Evolutionary conservation across 108 stramenopile species (phyloP).

Genomic region (Cyclotella atomus): DNA sequence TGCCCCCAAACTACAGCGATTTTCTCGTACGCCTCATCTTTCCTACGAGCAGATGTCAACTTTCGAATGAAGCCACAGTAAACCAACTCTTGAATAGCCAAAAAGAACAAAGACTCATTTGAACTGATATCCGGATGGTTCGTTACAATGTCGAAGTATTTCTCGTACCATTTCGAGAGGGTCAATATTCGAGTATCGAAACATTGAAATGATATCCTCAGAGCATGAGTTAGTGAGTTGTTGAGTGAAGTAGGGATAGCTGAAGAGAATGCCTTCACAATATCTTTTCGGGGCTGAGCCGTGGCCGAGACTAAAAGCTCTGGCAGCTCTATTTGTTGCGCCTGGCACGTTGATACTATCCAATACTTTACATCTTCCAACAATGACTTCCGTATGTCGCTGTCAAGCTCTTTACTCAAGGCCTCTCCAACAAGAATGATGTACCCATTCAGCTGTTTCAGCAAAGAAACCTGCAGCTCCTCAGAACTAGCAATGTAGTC

Average conservation of each 20-base stretch:
- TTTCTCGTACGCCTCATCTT: conserved; percentile 49
- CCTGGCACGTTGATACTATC: conserved; percentile 6
- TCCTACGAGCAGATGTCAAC: conserved; percentile 29
- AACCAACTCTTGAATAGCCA: conserved; percentile 39
- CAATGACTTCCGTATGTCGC: conserved; percentile 13
- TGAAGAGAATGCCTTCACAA: conserved; percentile 29
- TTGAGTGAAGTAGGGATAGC: neutral
- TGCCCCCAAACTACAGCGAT: conserved; percentile 44
- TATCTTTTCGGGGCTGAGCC: conserved; percentile 44
- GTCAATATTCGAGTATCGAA: conserved; percentile 41
- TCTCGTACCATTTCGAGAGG: conserved; percentile 44
- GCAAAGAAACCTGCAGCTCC: neutral
- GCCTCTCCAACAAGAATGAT: conserved; percentile 32
- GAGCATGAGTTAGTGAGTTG: conserved; percentile 18
- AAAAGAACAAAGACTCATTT: conserved; percentile 43
- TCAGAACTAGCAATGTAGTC: neutral
- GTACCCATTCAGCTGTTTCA: conserved; percentile 24
- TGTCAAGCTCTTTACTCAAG: conserved; percentile 4
- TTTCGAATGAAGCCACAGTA: conserved; percentile 45
- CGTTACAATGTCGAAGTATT: conserved; percentile 36
- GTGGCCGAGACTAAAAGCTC: neutral
- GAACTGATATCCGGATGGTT: conserved; percentile 11
- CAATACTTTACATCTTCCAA: conserved; percentile 27
- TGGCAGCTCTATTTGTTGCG: neutral
- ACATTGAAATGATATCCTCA: conserved; percentile 35